Base-by-base conservation (phyloP, 2,329 filamentous ascomycete species). In the Exophiala aquamarina region DNA sequence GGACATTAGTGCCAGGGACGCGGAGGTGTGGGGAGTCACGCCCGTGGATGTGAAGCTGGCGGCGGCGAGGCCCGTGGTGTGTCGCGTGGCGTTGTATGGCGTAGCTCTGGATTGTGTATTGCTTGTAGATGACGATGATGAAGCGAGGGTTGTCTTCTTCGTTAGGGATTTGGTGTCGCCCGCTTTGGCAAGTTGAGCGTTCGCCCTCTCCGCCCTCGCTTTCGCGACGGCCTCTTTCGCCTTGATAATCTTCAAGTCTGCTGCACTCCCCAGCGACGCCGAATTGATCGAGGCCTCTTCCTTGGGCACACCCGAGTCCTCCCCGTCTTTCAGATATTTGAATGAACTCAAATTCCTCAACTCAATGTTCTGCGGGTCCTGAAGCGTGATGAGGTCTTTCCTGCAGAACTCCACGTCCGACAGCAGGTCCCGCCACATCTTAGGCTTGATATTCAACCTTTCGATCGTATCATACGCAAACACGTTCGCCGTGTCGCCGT, bases 381-480 rank as follows among this genome's bases (percentile, higher is more conserved):
- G 94, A 8, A 98, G 73, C 0, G 90, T 96, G 62, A 98, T 95
- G 51, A 98, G 92, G 67, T 98, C 93, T 59, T 87, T 87, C 53
- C 93, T 81, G 21, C 81, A 81, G 61, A 98, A 98, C 49, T 90
- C 86, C 53, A 83, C 78, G 59, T 98, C 92, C 61, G 87, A 89
- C 7, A 97, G 79, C 34, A 98, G 71, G 69, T 98, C 93, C 56
- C 77, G 80, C 93, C 93, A 98, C 73, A 94, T 86, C 78, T 96
- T 97, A 40, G 89, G 79, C 73, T 97, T 97, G 69, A 98, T 86
- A 67, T 98, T 98, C 72, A 98, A 81, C 60, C 88, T 81, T 69
- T 97, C 89, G 29, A 98, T 82, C 1, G 94, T 98, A 62, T 98
- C 94, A 81, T 86, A 96, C 1, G 91, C 84, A 65, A 97, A 98